Percentiles rank a stretch among this genome's conserved stretches.
Conservation (phyloP, 176 grass and related monocot species). For the Rhynchospora breviuscula region DNA sequence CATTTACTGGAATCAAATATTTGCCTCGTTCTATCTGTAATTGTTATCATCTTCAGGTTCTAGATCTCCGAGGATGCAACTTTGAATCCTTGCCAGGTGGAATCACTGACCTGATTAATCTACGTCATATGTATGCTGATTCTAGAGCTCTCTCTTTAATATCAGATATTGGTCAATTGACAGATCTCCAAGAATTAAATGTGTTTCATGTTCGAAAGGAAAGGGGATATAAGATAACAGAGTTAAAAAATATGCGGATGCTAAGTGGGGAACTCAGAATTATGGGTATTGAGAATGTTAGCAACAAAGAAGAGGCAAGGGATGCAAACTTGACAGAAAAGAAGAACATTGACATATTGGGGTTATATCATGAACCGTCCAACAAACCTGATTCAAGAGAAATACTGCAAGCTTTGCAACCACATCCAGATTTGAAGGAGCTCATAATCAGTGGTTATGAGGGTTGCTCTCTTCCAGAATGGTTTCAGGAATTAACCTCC, state of each 20-base stretch:
- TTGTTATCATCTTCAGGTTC: constrained; percentile 41
- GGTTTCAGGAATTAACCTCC: constrained; percentile 1
- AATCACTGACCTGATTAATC: constrained; percentile 19
- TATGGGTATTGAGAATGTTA: constrained; percentile 19
- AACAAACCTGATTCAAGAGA: neutral
- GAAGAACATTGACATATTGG: neutral
- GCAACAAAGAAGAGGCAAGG: constrained; percentile 25
- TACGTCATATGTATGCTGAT: constrained; percentile 26
- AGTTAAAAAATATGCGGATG: constrained; percentile 35
- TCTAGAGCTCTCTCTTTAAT: neutral
- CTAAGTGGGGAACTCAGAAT: constrained; percentile 19
- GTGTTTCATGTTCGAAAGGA: constrained; percentile 15
- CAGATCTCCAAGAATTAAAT: constrained; percentile 30
- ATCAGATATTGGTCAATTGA: constrained; percentile 15
- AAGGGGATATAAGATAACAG: constrained; percentile 28
- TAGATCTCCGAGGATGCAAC: constrained; percentile 28
- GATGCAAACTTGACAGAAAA: constrained; percentile 24
- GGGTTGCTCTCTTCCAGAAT: neutral
- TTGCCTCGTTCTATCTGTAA: constrained; percentile 30
- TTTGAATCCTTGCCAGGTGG: constrained; percentile 19
- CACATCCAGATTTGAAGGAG: constrained; percentile 21
- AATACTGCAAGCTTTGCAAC: constrained; percentile 21
- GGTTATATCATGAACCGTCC: neutral
- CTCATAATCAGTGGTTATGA: constrained; percentile 20
- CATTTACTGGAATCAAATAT: constrained; percentile 23